Evolutionary conservation across 1,139 yeast genomes (phyloP).

Genomic region (Debaryomyces sp.): DNA sequence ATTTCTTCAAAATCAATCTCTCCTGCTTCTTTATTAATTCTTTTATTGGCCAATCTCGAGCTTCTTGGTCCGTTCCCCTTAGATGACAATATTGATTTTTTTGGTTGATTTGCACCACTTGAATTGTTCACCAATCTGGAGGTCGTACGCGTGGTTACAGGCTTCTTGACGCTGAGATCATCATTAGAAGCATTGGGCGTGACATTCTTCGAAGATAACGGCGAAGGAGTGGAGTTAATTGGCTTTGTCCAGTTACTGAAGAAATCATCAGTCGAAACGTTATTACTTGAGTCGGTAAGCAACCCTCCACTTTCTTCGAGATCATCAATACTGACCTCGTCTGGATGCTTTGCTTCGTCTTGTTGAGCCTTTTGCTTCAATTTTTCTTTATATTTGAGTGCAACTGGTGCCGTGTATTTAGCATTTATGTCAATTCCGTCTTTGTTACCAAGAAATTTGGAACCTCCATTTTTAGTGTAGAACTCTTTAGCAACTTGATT

Average conservation of each 20-base stretch:
- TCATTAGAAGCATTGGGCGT: slow-evolving; percentile 51
- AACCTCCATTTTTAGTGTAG: slow-evolving; percentile 82
- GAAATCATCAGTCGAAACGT: slow-evolving; percentile 72
- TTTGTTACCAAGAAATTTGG: slow-evolving; percentile 53
- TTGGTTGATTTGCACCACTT: slow-evolving; percentile 24
- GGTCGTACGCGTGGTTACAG: slow-evolving; percentile 29
- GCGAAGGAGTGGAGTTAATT: slow-evolving; percentile 54
- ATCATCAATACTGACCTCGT: slow-evolving; percentile 63
- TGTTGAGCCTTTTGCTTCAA: slow-evolving; percentile 66
- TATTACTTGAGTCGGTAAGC: slow-evolving; percentile 37
- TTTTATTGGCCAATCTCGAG: slow-evolving; percentile 58
- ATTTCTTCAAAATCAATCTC: slow-evolving; percentile 91
- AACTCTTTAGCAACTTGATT: slow-evolving; percentile 84
- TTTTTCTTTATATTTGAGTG: slow-evolving; percentile 76
- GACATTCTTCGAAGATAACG: slow-evolving; percentile 50
- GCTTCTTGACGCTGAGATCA: slow-evolving; percentile 29
- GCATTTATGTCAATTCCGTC: slow-evolving; percentile 64
- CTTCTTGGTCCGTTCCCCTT: slow-evolving; percentile 54
- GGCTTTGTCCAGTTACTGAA: slow-evolving; percentile 92
- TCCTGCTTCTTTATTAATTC: slow-evolving; percentile 50
- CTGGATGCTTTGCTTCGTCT: slow-evolving; percentile 73
- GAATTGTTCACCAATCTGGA: slow-evolving; percentile 23
- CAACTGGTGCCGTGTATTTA: slow-evolving; percentile 81
- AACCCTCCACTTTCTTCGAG: slow-evolving; percentile 40
- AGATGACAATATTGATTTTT: slow-evolving; percentile 42